A percentile compares a stretch with the other conserved stretches of the same genome.
Conservation (phyloP, 768 basidiomycete genomes). For the Pleurotus eryngii region DNA sequence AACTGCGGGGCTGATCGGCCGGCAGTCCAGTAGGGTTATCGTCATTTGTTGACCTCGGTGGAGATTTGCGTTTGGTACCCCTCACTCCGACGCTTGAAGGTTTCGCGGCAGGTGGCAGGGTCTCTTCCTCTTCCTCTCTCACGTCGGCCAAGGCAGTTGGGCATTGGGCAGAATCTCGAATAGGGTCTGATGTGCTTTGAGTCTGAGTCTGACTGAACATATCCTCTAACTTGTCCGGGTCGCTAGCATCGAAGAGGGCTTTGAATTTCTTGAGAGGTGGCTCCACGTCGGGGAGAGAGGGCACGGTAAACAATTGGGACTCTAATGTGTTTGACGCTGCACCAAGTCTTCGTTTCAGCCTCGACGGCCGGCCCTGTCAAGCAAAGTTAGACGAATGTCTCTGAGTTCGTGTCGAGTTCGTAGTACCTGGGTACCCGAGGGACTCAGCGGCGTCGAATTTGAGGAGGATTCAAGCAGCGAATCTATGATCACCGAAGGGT, state of each 20-base stretch:
- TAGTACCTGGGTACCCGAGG: constrained; percentile 3
- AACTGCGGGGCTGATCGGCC: background rate
- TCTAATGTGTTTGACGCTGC: constrained; percentile 21
- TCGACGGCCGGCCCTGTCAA: constrained; percentile 25
- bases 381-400: no score
- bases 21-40: constrained; percentile 12
- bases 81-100: background rate
- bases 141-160: constrained; percentile 10
- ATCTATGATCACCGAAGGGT: constrained; percentile 37
- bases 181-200: constrained; percentile 16
- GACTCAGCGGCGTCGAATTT: constrained; percentile 15
- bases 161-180: background rate
- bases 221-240: constrained; percentile 41
- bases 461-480: constrained; percentile 22
- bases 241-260: constrained; percentile 63
- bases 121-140: constrained; percentile 15
- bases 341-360: constrained; percentile 55
- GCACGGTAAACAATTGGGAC: constrained; percentile 20
- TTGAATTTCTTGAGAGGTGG: constrained; percentile 70
- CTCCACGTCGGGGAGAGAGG: constrained; percentile 28
- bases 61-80: background rate
- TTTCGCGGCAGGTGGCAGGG: constrained; percentile 9
- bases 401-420: background rate
- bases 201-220: constrained; percentile 31
- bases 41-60: background rate